These are phyloP conservation scores for Aschersonia sp. DNA, from an alignment of 2,329 filamentous ascomycete species.

Conservation along the genomic window DNA sequence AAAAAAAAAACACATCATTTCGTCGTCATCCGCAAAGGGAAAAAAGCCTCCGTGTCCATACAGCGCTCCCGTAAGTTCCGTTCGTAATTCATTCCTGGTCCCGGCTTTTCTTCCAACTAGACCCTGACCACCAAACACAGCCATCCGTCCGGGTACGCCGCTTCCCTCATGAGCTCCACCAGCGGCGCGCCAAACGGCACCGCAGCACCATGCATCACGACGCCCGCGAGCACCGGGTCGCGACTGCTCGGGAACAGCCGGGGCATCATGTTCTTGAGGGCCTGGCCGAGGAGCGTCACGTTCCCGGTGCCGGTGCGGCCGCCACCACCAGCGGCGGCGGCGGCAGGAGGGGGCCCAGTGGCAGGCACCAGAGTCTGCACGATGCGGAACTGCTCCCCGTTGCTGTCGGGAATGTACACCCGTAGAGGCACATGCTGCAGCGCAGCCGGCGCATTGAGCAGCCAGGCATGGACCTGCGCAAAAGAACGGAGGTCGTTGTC, in stretches of 20 bases:
- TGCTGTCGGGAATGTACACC: constrained; percentile 54
- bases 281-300: constrained; percentile 53
- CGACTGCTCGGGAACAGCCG: constrained; percentile 75
- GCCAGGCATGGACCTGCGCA: constrained; percentile 56
- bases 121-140: constrained; percentile 68
- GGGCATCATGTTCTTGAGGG: constrained; percentile 62
- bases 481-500: constrained; percentile 63
- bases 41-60: background rate
- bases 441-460: constrained; percentile 60
- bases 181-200: constrained; percentile 69
- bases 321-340: too few relatives aligned
- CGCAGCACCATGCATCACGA: constrained; percentile 70
- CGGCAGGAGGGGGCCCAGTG: too few relatives aligned
- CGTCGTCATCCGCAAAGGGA: background rate
- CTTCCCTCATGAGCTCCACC: constrained; percentile 68
- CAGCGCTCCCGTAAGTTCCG: background rate
- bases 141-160: constrained; percentile 87
- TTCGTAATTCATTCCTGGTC: too few relatives aligned
- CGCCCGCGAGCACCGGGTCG: constrained; percentile 70
- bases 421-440: constrained; percentile 77
- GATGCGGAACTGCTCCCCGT: constrained; percentile 36
- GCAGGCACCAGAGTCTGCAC: constrained; percentile 62
- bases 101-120: constrained; percentile 23
- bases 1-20: background rate
- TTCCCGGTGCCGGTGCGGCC: background rate